Conservation (phyloP, 305 asterid genomes). For the Fraxinus floribunda region DNA sequence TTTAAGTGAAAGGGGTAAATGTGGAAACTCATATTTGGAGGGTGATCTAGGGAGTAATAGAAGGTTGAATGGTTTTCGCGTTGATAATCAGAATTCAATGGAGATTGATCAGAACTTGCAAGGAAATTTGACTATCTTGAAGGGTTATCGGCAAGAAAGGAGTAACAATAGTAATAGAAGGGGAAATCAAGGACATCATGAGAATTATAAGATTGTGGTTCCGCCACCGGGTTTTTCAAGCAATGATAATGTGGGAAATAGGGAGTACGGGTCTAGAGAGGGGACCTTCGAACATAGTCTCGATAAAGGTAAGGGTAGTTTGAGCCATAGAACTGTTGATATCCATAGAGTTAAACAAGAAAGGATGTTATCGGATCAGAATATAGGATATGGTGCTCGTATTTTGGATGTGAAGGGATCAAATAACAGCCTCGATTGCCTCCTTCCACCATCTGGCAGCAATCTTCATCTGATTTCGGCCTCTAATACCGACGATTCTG, state of each 20-base stretch:
- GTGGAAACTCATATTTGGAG: slow-evolving; percentile 23
- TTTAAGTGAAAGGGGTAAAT: slow-evolving; percentile 21
- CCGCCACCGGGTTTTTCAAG: slow-evolving; percentile 61
- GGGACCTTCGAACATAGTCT: slow-evolving; percentile 35
- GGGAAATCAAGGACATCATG: slow-evolving; percentile 21
- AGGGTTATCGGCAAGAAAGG: slow-evolving; percentile 23
- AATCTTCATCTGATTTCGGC: slow-evolving; percentile 37
- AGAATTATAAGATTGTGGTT: slow-evolving; percentile 30
- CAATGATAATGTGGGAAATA: slow-evolving; percentile 32
- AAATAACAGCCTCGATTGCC: slow-evolving; percentile 41
- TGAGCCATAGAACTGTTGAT: slow-evolving; percentile 23
- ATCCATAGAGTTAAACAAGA: slow-evolving; percentile 17
- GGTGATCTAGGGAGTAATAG: slow-evolving; percentile 28
- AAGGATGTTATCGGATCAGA: slow-evolving; percentile 13
- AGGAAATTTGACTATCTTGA: slow-evolving; percentile 13
- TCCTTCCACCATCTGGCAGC: slow-evolving; percentile 41
- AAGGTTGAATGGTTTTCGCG: slow-evolving; percentile 31
- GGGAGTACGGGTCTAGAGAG: slow-evolving; percentile 32
- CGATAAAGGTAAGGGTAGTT: slow-evolving; percentile 35
- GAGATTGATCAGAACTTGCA: slow-evolving; percentile 29
- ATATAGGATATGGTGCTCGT: slow-evolving; percentile 21
- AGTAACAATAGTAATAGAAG: slow-evolving; percentile 10
- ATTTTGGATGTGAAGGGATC: slow-evolving; percentile 17
- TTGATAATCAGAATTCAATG: slow-evolving; percentile 27
- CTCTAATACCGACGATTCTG: slow-evolving; percentile 43